Base-by-base conservation (phyloP, 176 grass and related monocot genomes). In the Echinochloa phyllopogon region DNA sequence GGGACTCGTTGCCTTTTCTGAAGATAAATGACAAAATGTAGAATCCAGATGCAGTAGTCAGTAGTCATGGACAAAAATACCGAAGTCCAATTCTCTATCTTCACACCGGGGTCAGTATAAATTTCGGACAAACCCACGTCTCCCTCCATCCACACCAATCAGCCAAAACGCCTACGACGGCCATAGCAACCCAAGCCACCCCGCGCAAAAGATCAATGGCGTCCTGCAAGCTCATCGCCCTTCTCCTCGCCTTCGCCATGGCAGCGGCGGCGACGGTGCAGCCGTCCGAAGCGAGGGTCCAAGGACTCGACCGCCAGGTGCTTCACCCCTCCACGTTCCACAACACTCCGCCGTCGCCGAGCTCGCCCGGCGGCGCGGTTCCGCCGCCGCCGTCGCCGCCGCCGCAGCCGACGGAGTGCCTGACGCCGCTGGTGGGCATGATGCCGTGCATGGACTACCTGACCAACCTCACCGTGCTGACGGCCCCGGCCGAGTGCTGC, bases 371-470 rank as follows among this genome's bases (percentile, higher is more conserved):
- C 42, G 56, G 20, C 57, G n/a, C 1, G 0, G 57, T 25, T 9
- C n/a, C 56, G 25, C 5, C 24, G 59, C 10, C 59, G 4, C 27
- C 23, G 7, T 6, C 66, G 14, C 5, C 56, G 36, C 57, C 57
- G 24, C n/a, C 56, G 5, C 76, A 77, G 17, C 65, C 66, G 2
- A 63, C 57, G 10, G 76, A 80, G 76, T 86, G 84, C 84, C 23
- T 80, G 7, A 80, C 84, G 0, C 75, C 74, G 0, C 13, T 84
- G 72, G 51, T 53, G 12, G 4, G 9, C 44, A 65, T 88, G 80
- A 20, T 88, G 18, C 33, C 80, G 4, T 88, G 87, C 47, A 9
- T 65, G 75, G 87, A 66, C 56, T 88, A 84, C 81, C 81, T 88
- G 36, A 88, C 87, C 45, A 83, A 84, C 74, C 6, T 69, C 72